Base-by-base conservation (phyloP, 768 basidiomycete genomes). In the Kwoniella dejecticola region DNA sequence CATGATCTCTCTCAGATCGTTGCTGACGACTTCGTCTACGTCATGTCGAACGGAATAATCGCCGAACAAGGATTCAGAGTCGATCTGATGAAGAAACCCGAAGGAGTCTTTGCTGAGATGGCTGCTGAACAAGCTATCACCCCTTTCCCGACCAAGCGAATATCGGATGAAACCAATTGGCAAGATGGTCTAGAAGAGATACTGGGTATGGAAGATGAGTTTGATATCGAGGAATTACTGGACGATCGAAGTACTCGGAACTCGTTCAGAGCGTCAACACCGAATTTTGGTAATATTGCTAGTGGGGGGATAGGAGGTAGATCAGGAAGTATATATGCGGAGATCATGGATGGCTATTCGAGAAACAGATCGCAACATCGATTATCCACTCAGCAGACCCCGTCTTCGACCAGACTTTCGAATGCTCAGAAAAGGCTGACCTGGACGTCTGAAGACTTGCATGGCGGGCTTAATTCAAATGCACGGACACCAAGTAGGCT, bases 1-100 rank as follows among this genome's bases (percentile, higher is more conserved):
- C 95, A 98, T 78, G 96, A 98, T 69, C 85, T 98, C 17, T 87
- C 88, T 1, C 90, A 93, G 67, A 89, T 99, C 65, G 79, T 80
- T 21, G 53, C 80, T 0, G 77, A 81, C 13, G 94, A 97, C 77
- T 97, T 96, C 66, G 90, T 96, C 12, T 96, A 98, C 75, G 89
- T 97, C 2, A 86, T 98, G 82, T 85, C 87, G 67, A 83, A 86
- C 19, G 95, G 94, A 0, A 68, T 75, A 0, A 85, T 96, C 29
- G 88, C 88, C 47, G 91, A 98, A 75, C 89, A 91, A 70, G 96
- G 96, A 0, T 95, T 86, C 78, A 85, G 92, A 1, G 79, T 78
- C 1, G 94, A 95, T 72, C 83, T 97, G 52, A 89, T 91, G 74
- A 48, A 57, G 13, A 65, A 78, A 7, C 30, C 31, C 6, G 31